phyloP scores from a whole-genome alignment of 768 basidiomycete genomes.

The Hemileccinum rubropunctum region DNA sequence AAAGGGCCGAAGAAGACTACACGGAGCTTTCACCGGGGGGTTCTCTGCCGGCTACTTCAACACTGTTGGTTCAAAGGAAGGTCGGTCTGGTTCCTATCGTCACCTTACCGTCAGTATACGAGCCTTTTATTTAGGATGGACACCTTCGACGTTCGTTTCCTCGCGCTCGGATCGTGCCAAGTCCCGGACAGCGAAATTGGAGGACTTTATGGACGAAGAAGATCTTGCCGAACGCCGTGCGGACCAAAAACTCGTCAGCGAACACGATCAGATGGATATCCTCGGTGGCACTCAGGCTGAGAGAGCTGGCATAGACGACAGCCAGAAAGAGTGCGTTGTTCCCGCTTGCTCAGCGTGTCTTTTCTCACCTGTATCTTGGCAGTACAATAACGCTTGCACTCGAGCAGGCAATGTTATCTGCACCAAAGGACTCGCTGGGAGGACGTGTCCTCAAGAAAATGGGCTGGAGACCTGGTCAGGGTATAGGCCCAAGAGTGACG shows the following conservation, averaged over 20 bases:
- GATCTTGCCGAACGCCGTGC: slow-evolving; percentile 83
- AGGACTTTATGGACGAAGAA: slow-evolving; percentile 99
- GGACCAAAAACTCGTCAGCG: slow-evolving; percentile 70
- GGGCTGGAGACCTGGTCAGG: slow-evolving; percentile 94
- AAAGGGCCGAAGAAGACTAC: slow-evolving; percentile 86
- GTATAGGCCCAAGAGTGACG: slow-evolving; percentile 87
- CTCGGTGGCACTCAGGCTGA: slow-evolving; percentile 56
- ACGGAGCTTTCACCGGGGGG: slow-evolving; percentile 98
- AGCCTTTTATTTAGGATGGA: slow-evolving; percentile 69
- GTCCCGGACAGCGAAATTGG: slow-evolving; percentile 55
- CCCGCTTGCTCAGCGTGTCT: background rate
- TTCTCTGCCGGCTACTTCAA: slow-evolving; percentile 99
- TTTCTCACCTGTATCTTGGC: slow-evolving; percentile 1
- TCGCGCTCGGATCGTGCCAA: slow-evolving; percentile 77
- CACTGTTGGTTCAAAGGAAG: slow-evolving; percentile 94
- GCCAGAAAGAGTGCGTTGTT: slow-evolving; percentile 35
- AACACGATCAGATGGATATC: slow-evolving; percentile 74
- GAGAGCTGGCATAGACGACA: slow-evolving; percentile 38
- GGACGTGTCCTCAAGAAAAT: slow-evolving; percentile 88
- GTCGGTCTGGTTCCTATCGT: slow-evolving; percentile 36
- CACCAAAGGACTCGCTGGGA: slow-evolving; percentile 78
- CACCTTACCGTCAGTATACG: background rate
- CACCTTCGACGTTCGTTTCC: slow-evolving; percentile 89
- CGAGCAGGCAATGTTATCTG: slow-evolving; percentile 63
- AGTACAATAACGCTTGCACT: slow-evolving; percentile 66